Conservation (phyloP, 2,329 filamentous ascomycete genomes). For the Exophiala phaeomuriformis region DNA sequence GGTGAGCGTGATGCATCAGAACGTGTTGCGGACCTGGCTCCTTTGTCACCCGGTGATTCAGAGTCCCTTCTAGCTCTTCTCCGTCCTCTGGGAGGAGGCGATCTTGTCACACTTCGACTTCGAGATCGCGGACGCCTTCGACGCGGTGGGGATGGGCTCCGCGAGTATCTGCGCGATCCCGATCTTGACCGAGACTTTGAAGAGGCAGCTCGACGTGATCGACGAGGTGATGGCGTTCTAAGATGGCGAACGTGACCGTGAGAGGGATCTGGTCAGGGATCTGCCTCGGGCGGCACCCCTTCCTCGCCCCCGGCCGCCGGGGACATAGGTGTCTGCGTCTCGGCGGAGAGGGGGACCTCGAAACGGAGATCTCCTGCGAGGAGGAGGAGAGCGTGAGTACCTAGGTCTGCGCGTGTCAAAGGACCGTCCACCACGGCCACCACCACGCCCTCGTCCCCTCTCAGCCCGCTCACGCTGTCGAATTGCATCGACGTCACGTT, state of each 20-base stretch:
- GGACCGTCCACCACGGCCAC: conserved; percentile 35
- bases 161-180: conserved; percentile 25
- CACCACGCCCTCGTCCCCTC: conserved; percentile 33
- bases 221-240: conserved; percentile 32
- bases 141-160: conserved; percentile 28
- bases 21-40: conserved; percentile 44
- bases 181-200: conserved; percentile 13
- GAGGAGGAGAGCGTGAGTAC: conserved; percentile 47
- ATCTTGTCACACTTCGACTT: conserved; percentile 14
- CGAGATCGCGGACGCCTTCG: conserved; percentile 8
- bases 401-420: conserved; percentile 44
- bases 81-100: conserved; percentile 27
- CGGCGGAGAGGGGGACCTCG: conserved; percentile 43
- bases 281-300: conserved; percentile 34
- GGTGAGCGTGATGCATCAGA: conserved; percentile 49
- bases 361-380: conserved; percentile 43
- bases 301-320: conserved; percentile 35
- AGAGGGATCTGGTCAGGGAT: conserved; percentile 32
- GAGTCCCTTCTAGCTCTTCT: conserved; percentile 33
- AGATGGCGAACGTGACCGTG: conserved; percentile 30
- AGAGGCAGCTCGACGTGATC: conserved; percentile 16
- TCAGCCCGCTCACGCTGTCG: conserved; percentile 47
- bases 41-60: conserved; percentile 34
- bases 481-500: conserved; percentile 61
- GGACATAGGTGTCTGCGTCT: conserved; percentile 52